Base-by-base conservation (phyloP, 139 green algal species). In the Auxenochlorella protothecoides region DNA sequence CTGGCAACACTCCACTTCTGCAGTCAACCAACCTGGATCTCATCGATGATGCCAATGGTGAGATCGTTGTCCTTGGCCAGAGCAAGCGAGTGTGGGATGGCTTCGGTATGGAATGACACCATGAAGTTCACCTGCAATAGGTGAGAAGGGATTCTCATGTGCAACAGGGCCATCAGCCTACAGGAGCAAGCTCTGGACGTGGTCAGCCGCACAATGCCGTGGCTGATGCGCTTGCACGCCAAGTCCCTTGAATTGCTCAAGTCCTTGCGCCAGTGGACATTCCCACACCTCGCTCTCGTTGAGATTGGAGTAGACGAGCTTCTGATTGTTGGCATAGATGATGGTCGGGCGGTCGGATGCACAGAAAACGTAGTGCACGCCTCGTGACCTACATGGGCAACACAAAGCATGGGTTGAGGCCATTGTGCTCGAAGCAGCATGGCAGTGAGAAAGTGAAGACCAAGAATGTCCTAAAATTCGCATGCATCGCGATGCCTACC, bases 281-380 rank as follows among this genome's bases (percentile, higher is more conserved):
- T 10, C 10, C 10, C 79, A 64, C 55, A 92, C 93, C 78, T 97
- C 90, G 52, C 86, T 88, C 59, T 97, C 86, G 78, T 99, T 99
- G 7, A 99, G 86, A 76, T 97, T 97, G 72, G 83, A 93, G 81
- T 94, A 97, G n/a, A 98, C 75, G 53, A 99, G 85, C 81, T 98
- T 97, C 55, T 78, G 80, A 80, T 96, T 96, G 80, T 75, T 78
- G 55, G 70, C 81, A 81, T 98, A 94, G 6, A 98, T 92, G 60
- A 99, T 85, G 10, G 94, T 96, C n/a, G 94, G 94, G 1, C 94
- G 85, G 82, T 99, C 94, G 8, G 72, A 88, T 51, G 89, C 90
- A 10, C 94, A 94, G 88, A 99, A 98, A 15, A 98, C 92, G 66
- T 90, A 77, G 5, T 73, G 77, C 14, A 77, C 63, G 53, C 85